These are phyloP conservation scores for Moesziomyces aphidis DNA, from an alignment of 1,284 basidiomycete species.

Conservation along the genomic window DNA sequence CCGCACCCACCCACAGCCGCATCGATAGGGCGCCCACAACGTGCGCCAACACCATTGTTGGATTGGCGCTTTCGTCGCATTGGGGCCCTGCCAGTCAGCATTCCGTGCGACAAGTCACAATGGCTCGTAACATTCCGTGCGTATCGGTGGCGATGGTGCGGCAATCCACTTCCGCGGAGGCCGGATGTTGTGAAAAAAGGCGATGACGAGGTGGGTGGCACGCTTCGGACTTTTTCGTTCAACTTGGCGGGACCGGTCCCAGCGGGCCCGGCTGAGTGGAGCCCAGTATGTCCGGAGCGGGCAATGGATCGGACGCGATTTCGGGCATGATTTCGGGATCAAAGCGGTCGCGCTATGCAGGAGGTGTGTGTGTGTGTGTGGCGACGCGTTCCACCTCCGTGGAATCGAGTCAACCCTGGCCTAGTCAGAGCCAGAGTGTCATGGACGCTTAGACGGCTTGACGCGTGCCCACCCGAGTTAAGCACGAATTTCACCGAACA, in stretches of 20 bases:
- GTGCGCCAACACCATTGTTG: too few relatives aligned
- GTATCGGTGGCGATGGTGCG: not conserved
- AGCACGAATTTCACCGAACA: not conserved
- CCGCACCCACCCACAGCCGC: not conserved
- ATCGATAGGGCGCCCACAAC: not conserved
- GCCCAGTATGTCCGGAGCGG: not conserved
- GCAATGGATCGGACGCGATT: not conserved
- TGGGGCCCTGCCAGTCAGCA: too few relatives aligned
- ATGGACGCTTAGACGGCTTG: not conserved
- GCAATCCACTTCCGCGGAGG: not conserved
- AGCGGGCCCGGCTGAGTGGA: too few relatives aligned
- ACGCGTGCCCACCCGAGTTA: too few relatives aligned
- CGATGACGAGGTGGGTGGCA: too few relatives aligned
- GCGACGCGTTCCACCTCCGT: not conserved
- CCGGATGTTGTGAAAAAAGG: not conserved
- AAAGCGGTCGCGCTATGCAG: too few relatives aligned
- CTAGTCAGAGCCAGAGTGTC: not conserved
- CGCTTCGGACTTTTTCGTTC: not conserved
- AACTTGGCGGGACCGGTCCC: not conserved
- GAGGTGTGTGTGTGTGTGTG: not conserved
- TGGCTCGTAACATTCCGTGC: not conserved
- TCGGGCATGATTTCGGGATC: not conserved
- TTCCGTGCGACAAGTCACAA: too few relatives aligned
- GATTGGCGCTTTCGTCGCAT: too few relatives aligned
- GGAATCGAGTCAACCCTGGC: not conserved